phyloP scores from a whole-genome alignment of 345 rosid genomes.

The Laguncularia racemosa region DNA sequence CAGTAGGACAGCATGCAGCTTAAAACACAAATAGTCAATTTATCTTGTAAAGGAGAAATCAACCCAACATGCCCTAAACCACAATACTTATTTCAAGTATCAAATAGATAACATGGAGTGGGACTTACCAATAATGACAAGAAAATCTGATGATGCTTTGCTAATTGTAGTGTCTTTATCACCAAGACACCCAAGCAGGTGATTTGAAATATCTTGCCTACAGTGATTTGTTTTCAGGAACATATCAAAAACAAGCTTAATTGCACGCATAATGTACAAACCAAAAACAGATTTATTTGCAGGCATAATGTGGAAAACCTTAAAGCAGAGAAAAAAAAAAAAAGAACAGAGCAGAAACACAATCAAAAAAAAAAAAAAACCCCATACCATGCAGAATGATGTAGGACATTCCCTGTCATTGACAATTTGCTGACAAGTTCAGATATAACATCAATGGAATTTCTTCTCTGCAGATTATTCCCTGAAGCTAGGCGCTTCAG shows the following conservation, averaged over 20 bases:
- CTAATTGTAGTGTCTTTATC: conserved; percentile 51
- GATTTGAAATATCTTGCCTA: conserved; percentile 64
- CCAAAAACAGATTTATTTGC: no score
- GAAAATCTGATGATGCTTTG: conserved; percentile 42
- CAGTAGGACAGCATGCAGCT: no score
- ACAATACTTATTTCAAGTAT: neutral
- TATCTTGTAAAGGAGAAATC: no score
- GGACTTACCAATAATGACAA: conserved; percentile 57
- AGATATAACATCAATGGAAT: conserved; percentile 73
- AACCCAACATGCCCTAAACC: no score
- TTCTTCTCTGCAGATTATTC: conserved; percentile 53
- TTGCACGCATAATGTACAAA: no score
- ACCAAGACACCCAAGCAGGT: conserved; percentile 51
- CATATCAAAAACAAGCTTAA: conserved; percentile 4
- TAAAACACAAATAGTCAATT: no score
- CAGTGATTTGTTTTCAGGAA: neutral
- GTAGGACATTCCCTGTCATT: conserved; percentile 25
- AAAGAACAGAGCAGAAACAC: conserved; percentile 11
- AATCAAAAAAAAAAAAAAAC: conserved; percentile 8
- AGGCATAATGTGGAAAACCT: no score
- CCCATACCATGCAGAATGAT: conserved; percentile 53
- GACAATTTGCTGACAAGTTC: conserved; percentile 41
- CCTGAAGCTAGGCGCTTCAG: conserved; percentile 59
- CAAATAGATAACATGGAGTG: neutral
- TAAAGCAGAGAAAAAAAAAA: conserved; percentile 10